Conservation (phyloP, 2,329 filamentous ascomycete species). For the Aquanectria penicillioides region DNA sequence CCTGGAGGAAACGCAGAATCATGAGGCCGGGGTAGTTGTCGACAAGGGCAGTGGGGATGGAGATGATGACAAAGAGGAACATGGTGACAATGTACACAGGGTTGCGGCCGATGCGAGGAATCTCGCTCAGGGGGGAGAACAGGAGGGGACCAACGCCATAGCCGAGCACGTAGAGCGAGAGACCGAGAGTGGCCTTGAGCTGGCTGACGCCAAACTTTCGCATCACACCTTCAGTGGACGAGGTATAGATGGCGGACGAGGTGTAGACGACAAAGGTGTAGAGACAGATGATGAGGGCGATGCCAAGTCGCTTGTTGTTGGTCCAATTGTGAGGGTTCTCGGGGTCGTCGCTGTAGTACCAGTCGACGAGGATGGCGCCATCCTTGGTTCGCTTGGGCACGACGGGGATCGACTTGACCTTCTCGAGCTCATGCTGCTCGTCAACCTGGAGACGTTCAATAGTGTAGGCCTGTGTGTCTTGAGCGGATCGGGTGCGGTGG, state of each 20-base stretch:
- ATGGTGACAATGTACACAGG: conserved; percentile 75
- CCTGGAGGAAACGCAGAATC: conserved; percentile 71
- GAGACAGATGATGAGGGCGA: conserved; percentile 59
- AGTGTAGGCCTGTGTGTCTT: conserved; percentile 35
- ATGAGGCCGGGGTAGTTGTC: conserved; percentile 72
- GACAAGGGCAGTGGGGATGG: conserved; percentile 71
- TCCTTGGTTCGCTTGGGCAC: conserved; percentile 60
- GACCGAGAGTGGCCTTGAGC: conserved; percentile 63
- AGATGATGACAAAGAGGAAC: conserved; percentile 73
- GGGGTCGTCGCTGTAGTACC: conserved; percentile 64
- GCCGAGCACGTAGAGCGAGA: conserved; percentile 71
- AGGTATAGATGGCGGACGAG: conserved; percentile 58
- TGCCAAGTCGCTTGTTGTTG: conserved; percentile 51
- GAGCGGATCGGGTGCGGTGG: conserved; percentile 36
- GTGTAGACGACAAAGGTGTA: conserved; percentile 71
- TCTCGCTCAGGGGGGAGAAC: conserved; percentile 73
- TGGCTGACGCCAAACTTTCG: conserved; percentile 61
- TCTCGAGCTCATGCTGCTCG: conserved; percentile 49
- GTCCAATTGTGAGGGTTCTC: conserved; percentile 68
- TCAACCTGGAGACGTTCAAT: conserved; percentile 41
- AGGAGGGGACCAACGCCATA: conserved; percentile 72
- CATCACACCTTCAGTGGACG: conserved; percentile 59
- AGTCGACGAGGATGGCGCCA: conserved; percentile 63
- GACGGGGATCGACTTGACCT: conserved; percentile 59
- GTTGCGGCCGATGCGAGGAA: conserved; percentile 73